Conservation (phyloP, 148 eudicot genomes). For the Selenicereus undatus region DNA sequence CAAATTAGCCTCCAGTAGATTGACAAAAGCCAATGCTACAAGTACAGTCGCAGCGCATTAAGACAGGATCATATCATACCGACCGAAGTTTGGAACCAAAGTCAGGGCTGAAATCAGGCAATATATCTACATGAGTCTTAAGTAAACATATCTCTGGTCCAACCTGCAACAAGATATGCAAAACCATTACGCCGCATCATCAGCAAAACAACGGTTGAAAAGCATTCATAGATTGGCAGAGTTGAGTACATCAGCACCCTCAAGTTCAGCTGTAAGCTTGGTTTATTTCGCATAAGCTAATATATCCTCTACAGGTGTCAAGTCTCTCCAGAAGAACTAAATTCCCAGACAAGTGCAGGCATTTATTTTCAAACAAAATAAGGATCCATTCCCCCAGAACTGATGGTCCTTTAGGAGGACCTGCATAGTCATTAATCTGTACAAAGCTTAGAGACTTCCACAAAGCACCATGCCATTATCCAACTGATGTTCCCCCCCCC, state of each 20-base stretch:
- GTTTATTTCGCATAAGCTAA: background rate
- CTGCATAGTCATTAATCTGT: too few species aligned
- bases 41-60: background rate
- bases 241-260: background rate
- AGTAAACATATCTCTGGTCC: conserved; percentile 85
- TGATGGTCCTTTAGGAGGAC: too few species aligned
- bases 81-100: conserved; percentile 80
- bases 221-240: background rate
- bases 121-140: conserved; percentile 92
- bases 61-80: conserved; percentile 35
- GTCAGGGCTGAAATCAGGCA: conserved; percentile 85
- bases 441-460: too few species aligned
- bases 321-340: background rate
- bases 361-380: background rate
- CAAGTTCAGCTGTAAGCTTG: background rate
- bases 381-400: too few species aligned
- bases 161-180: conserved; percentile 46
- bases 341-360: background rate
- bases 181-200: background rate
- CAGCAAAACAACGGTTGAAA: background rate
- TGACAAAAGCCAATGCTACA: conserved; percentile 7
- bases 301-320: background rate
- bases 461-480: too few species aligned
- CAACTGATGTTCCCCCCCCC: too few species aligned
- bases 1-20: background rate